Evolutionary conservation across 2,329 filamentous ascomycete genomes (phyloP), one percentile per base, ranked within the genome.

Genomic region (Penicillium sp.): DNA sequence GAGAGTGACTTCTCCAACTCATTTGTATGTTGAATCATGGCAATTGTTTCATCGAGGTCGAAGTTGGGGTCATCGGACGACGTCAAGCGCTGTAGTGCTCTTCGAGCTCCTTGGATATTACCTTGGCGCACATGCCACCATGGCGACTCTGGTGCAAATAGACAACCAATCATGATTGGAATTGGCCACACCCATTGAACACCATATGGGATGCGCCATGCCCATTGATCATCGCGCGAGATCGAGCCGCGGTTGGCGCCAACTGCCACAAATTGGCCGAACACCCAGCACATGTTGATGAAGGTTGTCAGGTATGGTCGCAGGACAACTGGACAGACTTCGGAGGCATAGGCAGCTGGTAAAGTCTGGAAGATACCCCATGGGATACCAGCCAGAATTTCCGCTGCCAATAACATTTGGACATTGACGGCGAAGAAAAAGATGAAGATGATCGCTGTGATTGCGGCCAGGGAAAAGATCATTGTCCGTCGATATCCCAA

Each of bases 11-110:
- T 79, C 66, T 95, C 89, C 5, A 93, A 75, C 0, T 86, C 85
- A 2, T 86, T 89, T 0, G 89, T 95, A 65, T 92, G 87, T 1
- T 88, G 81, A 84, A 95, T 95, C 87, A 93, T 91, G 62, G 86
- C 84, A 38, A 95, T 77, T 0, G 87, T 91, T 70, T 91, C 87
- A 54, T 93, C 86, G 11, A 85, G 80, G 60, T 93, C 81, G 62
- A 91, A 89, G 55, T 83, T 78, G 1, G 81, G 84, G 56, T 88
- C 83, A 6, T 58, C 53, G 9, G 62, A 60, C 10, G 61, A 43
- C 1, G 78, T 76, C 37, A 83, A 53, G 49, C 72, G 60, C 39
- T 62, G 57, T 11, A 71, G 55, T 4, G 67, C 52, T 36, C 65
- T 65, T 50, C 73, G 73, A 9, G 75, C 75, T 12, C 74, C 71